phyloP scores from a whole-genome alignment of 2,329 filamentous ascomycete genomes.

The Trichoderma simmonsii region DNA sequence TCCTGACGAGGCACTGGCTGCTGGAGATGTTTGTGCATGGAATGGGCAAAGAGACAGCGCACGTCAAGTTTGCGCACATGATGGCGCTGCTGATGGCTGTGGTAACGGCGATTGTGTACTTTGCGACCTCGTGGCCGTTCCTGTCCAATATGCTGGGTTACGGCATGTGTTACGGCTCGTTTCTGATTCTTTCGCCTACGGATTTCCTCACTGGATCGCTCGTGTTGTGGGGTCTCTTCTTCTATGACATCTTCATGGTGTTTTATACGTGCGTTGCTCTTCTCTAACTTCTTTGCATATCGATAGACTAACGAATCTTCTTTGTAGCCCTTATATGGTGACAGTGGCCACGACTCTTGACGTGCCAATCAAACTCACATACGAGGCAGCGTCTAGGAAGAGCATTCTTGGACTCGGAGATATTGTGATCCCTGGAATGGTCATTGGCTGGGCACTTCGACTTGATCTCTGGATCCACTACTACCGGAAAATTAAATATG shows the following conservation, averaged over 20 bases:
- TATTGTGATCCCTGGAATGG: constrained; percentile 86
- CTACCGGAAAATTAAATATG: constrained; percentile 58
- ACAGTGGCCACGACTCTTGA: constrained; percentile 86
- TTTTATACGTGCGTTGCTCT: constrained; percentile 66
- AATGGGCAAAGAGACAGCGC: constrained; percentile 43
- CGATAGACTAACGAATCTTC: background rate
- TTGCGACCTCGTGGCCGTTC: constrained; percentile 56
- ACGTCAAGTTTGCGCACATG: constrained; percentile 56
- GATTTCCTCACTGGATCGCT: constrained; percentile 79
- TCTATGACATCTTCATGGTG: constrained; percentile 93
- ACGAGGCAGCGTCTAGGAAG: constrained; percentile 61
- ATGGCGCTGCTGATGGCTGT: constrained; percentile 55
- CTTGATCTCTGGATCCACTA: constrained; percentile 90
- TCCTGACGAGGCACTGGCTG: constrained; percentile 52
- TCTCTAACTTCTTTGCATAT: constrained; percentile 22
- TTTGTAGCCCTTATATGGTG: constrained; percentile 69
- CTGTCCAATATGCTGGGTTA: constrained; percentile 85
- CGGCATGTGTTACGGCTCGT: constrained; percentile 77
- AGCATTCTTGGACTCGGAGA: constrained; percentile 93
- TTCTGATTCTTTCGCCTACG: constrained; percentile 83
- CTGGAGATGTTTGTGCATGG: constrained; percentile 51
- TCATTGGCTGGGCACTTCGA: constrained; percentile 83
- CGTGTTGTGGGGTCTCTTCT: constrained; percentile 76
- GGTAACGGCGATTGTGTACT: constrained; percentile 58
- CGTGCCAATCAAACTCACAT: constrained; percentile 88